Conservation (phyloP, 768 basidiomycete genomes). For the Roridomyces roridus region DNA sequence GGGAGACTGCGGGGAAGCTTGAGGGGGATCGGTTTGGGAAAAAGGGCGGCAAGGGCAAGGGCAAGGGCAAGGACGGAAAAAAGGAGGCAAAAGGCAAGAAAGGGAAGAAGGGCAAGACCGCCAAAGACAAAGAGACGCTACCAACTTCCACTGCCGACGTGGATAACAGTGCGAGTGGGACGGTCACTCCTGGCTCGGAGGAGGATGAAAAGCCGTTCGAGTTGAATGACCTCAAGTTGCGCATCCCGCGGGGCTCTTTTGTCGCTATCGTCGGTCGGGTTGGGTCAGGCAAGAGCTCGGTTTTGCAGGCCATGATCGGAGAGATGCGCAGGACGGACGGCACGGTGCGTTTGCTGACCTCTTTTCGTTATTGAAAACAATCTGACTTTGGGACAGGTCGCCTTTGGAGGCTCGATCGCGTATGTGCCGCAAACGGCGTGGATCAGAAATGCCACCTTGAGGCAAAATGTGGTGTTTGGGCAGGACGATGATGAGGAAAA, state of each 20-base stretch:
- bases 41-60: not conserved
- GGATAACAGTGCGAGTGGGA: no score
- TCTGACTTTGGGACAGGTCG: conserved; percentile 37
- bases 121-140: no score
- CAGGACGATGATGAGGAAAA: no score
- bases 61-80: not conserved
- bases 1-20: no score
- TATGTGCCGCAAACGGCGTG: conserved; percentile 69
- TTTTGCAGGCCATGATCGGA: conserved; percentile 63
- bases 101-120: not conserved
- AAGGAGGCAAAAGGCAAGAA: not conserved
- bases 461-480: conserved; percentile 80
- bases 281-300: conserved; percentile 75
- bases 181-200: no score
- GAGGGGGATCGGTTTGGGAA: conserved; percentile 18
- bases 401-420: conserved; percentile 59
- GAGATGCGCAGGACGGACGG: conserved; percentile 73
- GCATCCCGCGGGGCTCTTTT: conserved; percentile 60
- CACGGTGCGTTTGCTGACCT: conserved; percentile 40
- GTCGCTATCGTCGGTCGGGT: conserved; percentile 79
- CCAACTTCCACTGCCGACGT: no score
- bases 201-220: conserved; percentile 38
- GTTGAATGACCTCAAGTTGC: conserved; percentile 51
- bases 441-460: conserved; percentile 72
- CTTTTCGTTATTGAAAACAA: not conserved